A percentile compares a stretch with the other conserved stretches of the same genome.
Conservation (phyloP, 1,139 yeast genomes). For the Protomyces inundatus region DNA sequence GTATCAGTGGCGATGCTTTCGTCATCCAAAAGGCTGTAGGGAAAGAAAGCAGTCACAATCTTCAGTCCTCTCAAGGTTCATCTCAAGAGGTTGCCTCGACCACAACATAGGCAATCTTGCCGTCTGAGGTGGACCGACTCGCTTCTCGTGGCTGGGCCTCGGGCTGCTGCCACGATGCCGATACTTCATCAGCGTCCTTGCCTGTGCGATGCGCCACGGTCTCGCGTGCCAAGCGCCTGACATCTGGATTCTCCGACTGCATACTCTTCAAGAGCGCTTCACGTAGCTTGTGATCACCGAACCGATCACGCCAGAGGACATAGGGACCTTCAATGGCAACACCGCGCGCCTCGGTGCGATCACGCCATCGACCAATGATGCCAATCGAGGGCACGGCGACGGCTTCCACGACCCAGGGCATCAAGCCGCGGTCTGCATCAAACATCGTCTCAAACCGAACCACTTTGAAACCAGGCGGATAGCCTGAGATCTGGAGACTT, state of each 20-base stretch:
- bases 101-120: neutral
- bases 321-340: conserved; percentile 17
- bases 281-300: neutral
- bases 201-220: neutral
- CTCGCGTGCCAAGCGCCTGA: too few relatives aligned
- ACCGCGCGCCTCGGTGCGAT: conserved; percentile 9
- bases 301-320: conserved; percentile 16
- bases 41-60: too few relatives aligned
- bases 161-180: neutral
- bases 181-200: neutral
- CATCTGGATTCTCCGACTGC: neutral
- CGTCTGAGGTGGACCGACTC: neutral
- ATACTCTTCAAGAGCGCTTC: neutral
- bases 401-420: conserved; percentile 24
- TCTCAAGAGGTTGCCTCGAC: neutral
- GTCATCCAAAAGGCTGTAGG: neutral
- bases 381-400: conserved; percentile 10
- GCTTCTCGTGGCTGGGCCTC: neutral
- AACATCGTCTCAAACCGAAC: conserved; percentile 12
- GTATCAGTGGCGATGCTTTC: neutral
- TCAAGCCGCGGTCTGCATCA: conserved; percentile 4
- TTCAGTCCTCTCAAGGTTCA: too few relatives aligned
- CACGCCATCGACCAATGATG: conserved; percentile 21
- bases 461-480: conserved; percentile 17
- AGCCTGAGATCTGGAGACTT: neutral